These are phyloP conservation scores for Paramecium biaurelia DNA, from an alignment of 73 alveolate genomes.

Conservation along the genomic window DNA sequence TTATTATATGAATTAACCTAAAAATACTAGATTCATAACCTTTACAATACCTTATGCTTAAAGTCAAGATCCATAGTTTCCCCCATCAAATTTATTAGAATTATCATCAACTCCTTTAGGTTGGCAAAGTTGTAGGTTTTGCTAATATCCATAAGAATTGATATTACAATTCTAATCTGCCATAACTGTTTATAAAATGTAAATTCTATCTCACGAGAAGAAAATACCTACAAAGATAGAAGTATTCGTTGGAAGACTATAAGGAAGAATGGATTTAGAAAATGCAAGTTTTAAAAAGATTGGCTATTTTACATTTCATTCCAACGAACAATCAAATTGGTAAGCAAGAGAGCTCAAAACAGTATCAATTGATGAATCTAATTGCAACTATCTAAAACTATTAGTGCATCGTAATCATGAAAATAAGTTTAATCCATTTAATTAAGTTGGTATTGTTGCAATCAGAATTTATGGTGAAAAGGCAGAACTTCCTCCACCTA, in stretches of 20 bases:
- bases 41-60: neutral
- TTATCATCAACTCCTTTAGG: constrained; percentile 41
- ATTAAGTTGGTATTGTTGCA: constrained; percentile 65
- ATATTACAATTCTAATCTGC: constrained; percentile 58
- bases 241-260: constrained; percentile 46
- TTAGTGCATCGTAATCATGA: constrained; percentile 64
- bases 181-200: constrained; percentile 35
- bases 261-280: constrained; percentile 1
- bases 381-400: constrained; percentile 58
- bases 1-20: constrained; percentile 7
- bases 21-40: neutral
- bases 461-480: constrained; percentile 44
- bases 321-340: constrained; percentile 52
- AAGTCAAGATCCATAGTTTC: constrained; percentile 22
- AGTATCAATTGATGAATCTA: constrained; percentile 54
- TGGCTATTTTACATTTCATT: constrained; percentile 66
- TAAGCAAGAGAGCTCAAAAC: constrained; percentile 72
- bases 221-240: constrained; percentile 67
- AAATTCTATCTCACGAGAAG: constrained; percentile 63
- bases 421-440: constrained; percentile 62
- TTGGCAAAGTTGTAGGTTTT: constrained; percentile 67
- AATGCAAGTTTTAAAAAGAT: constrained; percentile 51
- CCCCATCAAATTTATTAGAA: constrained; percentile 30
- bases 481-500: constrained; percentile 49
- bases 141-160: constrained; percentile 70